Evolutionary conservation across 2,329 filamentous ascomycete species (phyloP).

Genomic region (Westerdykella ornata): DNA sequence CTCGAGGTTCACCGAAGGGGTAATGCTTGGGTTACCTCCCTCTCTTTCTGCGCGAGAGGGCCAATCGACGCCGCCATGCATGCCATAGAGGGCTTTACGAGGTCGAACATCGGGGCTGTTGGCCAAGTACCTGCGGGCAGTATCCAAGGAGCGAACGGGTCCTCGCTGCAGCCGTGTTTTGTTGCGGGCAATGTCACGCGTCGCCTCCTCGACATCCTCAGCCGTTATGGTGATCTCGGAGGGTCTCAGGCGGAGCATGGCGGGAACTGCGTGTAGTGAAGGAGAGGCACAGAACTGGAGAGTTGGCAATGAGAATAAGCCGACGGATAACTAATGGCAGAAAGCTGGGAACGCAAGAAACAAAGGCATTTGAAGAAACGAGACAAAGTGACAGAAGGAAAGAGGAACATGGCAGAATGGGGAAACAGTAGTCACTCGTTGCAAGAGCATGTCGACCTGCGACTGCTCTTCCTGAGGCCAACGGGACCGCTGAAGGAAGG

Average conservation of each 20-base stretch:
- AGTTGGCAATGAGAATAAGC: neutral
- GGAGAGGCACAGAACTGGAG: neutral
- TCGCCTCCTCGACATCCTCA: constrained; percentile 32
- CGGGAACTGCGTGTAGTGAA: neutral
- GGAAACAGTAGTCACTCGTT: no score
- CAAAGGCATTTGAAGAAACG: no score
- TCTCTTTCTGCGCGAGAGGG: no score
- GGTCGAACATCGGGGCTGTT: constrained; percentile 22
- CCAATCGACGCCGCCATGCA: no score
- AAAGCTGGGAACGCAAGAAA: no score
- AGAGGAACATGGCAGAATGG: no score
- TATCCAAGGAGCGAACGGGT: constrained; percentile 25
- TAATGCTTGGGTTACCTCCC: no score
- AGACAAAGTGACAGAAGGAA: no score
- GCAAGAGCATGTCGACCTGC: no score
- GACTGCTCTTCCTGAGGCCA: no score
- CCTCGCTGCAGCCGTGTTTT: constrained; percentile 22
- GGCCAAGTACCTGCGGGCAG: constrained; percentile 22
- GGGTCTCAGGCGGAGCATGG: constrained; percentile 32
- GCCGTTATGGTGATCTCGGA: constrained; percentile 34
- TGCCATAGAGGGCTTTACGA: constrained; percentile 7
- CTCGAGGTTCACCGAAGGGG: no score
- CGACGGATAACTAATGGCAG: constrained; percentile 7
- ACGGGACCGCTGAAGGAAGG: no score
- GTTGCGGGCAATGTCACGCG: constrained; percentile 26